These are phyloP conservation scores for Plasmodium ovale DNA, from an alignment of 169 alveolate genomes.

Conservation along the genomic window DNA sequence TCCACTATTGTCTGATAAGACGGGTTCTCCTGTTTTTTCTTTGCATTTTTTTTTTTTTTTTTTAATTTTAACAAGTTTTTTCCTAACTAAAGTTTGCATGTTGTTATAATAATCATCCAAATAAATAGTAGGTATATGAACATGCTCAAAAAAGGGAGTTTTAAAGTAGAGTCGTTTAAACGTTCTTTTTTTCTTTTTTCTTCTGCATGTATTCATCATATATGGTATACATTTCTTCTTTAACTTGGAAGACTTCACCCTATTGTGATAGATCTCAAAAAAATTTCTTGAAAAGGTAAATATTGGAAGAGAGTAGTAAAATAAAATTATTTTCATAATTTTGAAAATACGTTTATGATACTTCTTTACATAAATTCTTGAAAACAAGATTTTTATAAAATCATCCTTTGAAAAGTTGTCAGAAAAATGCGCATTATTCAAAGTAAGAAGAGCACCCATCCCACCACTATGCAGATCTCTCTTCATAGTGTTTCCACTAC, in stretches of 20 bases:
- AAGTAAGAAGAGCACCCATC: background rate
- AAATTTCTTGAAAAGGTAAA: slow-evolving; percentile 34
- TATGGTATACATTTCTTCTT: background rate
- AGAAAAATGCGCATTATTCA: slow-evolving; percentile 10
- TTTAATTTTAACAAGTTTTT: slow-evolving; percentile 10
- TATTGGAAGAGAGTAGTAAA: slow-evolving; percentile 22
- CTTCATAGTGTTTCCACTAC: background rate
- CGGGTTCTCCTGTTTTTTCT: background rate
- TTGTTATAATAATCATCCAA: slow-evolving; percentile 24
- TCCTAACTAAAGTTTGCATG: background rate
- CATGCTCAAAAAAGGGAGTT: slow-evolving; percentile 66
- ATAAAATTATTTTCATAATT: slow-evolving; percentile 22
- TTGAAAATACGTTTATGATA: slow-evolving; percentile 49
- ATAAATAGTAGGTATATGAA: slow-evolving; percentile 39
- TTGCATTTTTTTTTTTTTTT: slow-evolving; percentile 14
- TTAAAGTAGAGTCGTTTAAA: slow-evolving; percentile 32
- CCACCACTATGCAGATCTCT: background rate
- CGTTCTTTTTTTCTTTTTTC: background rate
- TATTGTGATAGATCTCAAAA: slow-evolving; percentile 31
- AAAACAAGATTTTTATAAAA: slow-evolving; percentile 59
- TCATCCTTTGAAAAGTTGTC: slow-evolving; percentile 28
- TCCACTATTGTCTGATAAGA: slow-evolving; percentile 26
- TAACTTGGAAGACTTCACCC: background rate
- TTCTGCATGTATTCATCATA: background rate
- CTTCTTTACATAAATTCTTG: slow-evolving; percentile 67